phyloP scores from a whole-genome alignment of 306 rosid genomes.

The Purshia tridentata region DNA sequence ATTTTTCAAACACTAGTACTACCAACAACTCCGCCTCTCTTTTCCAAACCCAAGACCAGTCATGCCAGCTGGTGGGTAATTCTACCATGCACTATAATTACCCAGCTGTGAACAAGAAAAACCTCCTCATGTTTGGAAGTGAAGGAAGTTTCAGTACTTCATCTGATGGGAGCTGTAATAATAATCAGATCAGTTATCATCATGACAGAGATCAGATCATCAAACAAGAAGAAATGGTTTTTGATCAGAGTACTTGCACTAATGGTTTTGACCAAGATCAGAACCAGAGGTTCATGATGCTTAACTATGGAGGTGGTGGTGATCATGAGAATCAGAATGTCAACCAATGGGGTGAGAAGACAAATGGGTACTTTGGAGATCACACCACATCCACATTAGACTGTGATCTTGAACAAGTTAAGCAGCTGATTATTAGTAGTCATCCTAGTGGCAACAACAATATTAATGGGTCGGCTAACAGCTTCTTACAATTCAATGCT shows the following conservation, averaged over 20 bases:
- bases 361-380: constrained; percentile 30
- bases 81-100: constrained; percentile 30
- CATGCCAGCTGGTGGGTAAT: constrained; percentile 10
- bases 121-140: constrained; percentile 55
- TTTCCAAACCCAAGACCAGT: constrained; percentile 43
- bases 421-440: constrained; percentile 46
- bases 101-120: constrained; percentile 29
- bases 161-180: constrained; percentile 66
- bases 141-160: constrained; percentile 69
- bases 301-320: constrained; percentile 21
- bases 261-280: constrained; percentile 32
- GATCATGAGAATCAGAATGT: constrained; percentile 16
- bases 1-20: constrained; percentile 21
- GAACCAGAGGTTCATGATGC: constrained; percentile 31
- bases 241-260: not conserved
- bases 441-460: constrained; percentile 10
- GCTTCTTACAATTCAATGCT: constrained; percentile 27
- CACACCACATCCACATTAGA: constrained; percentile 36
- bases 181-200: constrained; percentile 33
- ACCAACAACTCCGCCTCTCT: constrained; percentile 29
- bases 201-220: constrained; percentile 23
- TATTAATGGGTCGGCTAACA: constrained; percentile 8
- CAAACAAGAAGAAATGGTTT: constrained; percentile 48
- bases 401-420: constrained; percentile 48
- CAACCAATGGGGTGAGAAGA: constrained; percentile 39